These are phyloP conservation scores for Lentinula guzmanii DNA, from an alignment of 768 basidiomycete species.

Conservation along the genomic window DNA sequence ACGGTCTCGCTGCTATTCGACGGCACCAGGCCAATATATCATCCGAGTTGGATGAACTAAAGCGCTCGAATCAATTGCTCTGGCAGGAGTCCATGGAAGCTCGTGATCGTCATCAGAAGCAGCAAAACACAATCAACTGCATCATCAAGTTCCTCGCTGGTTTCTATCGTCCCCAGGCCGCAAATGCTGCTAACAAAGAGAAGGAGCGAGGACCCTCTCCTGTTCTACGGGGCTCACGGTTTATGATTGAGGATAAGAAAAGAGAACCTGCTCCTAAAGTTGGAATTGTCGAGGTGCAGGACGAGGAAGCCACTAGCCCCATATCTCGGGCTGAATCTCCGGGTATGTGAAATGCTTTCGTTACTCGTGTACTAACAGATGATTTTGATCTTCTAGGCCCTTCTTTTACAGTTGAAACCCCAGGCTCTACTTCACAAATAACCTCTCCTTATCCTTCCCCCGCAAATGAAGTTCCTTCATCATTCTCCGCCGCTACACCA, in stretches of 20 bases:
- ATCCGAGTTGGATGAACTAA: conserved; percentile 81
- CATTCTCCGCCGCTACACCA: conserved; percentile 8
- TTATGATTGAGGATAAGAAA: conserved; percentile 61
- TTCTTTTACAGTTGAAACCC: conserved; percentile 43
- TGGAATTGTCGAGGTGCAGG: conserved; percentile 29
- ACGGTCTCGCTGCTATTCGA: conserved; percentile 80
- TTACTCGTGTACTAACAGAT: conserved; percentile 7
- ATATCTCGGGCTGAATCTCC: conserved; percentile 7
- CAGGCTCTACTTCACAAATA: conserved; percentile 20
- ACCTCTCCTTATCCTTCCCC: conserved; percentile 28
- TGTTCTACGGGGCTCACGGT: conserved; percentile 46
- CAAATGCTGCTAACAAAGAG: conserved; percentile 31
- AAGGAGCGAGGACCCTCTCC: conserved; percentile 22
- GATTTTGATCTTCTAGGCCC: conserved; percentile 21
- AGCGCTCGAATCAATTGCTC: conserved; percentile 79
- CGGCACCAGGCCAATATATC: conserved; percentile 92
- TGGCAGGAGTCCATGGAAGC: conserved; percentile 88
- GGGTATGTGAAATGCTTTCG: conserved; percentile 1
- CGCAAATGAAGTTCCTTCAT: conserved; percentile 24
- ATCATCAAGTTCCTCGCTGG: conserved; percentile 94
- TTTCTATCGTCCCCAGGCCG: conserved; percentile 64
- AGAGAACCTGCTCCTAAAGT: conserved; percentile 30
- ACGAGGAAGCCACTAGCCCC: conserved; percentile 28
- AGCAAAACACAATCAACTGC: conserved; percentile 93
- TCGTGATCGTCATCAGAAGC: conserved; percentile 79